Evolutionary conservation across 2,329 filamentous ascomycete genomes (phyloP), one percentile per base, ranked within the genome.

Genomic region (Rutstroemia sp.): DNA sequence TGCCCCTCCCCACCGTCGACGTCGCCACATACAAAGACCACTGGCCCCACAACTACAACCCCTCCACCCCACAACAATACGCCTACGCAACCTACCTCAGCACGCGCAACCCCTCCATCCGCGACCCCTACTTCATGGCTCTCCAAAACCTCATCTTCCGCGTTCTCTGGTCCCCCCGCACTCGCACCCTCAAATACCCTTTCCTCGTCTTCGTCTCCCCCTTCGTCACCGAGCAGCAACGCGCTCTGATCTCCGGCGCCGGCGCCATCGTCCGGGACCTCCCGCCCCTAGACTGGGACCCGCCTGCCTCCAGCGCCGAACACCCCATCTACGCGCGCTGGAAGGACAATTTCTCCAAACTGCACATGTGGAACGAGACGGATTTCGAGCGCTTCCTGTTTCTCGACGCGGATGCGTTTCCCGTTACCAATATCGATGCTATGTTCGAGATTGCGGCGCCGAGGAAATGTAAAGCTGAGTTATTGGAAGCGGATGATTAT

Each of bases 21-120:
- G 47, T 56, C 30, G 21, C 40, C 17, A 38, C 4, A 7, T 36
- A 51, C 40, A 36, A 38, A 23, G 7, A 19, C 2, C 23, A 45
- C 38, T 51, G 48, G 47, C 54, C 54, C n/a, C 54, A 46, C 54
- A 56, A 51, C n/a, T 56, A 56, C 14, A 36, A 56, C 23, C 47
- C 47, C 21, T 42, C 47, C 4, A 5, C 4, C 89, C 89, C 47
- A 1, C 5, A 40, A 21, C 34, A 34, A 12, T 54, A 21, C 34
- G 52, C 52, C 34, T 61, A 58, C 39, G 51, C 59, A 17, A 58
- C 59, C 6, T 57, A 58, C 21, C 58, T 60, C 51, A 58, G 56
- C 10, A 58, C 54, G 1, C 59, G 56, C 4, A 42, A 56, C 10
- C 55, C 59, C 9, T 51, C 56, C 12, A 45, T 49, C 12, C 54